A percentile compares a stretch with the other conserved stretches of the same genome.
Evolutionary conservation across 139 green algal genomes (phyloP).

Genomic region (Tetraselmis striata): DNA sequence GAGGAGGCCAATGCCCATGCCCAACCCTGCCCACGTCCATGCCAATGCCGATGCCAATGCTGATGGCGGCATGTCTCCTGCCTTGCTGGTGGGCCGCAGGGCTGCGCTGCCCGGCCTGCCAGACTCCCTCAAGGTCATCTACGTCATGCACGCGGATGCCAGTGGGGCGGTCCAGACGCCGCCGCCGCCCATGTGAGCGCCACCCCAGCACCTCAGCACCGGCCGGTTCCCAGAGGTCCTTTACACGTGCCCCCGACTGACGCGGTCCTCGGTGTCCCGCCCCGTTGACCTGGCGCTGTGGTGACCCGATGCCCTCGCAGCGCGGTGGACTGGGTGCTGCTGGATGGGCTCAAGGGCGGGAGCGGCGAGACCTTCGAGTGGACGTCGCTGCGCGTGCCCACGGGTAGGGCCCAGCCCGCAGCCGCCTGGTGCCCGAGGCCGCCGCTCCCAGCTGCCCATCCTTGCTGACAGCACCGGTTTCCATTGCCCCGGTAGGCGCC

Average conservation of each 20-base stretch:
- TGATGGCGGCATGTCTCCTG: too few species aligned
- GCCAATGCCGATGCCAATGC: too few species aligned
- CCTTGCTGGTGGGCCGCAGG: too few species aligned
- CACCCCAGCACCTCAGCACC: neutral
- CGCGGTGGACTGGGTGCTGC: slow-evolving; percentile 60
- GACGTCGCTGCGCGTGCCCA: slow-evolving; percentile 29
- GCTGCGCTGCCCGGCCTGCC: slow-evolving; percentile 26
- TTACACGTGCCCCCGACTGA: too few species aligned
- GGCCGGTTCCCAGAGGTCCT: neutral
- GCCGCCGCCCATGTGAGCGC: slow-evolving; percentile 20
- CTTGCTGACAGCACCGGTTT: too few species aligned
- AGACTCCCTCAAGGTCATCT: slow-evolving; percentile 41
- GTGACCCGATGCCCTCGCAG: slow-evolving; percentile 12
- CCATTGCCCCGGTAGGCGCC: neutral
- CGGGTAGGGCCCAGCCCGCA: too few species aligned
- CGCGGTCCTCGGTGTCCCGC: too few species aligned
- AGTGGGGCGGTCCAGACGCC: slow-evolving; percentile 46
- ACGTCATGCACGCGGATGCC: slow-evolving; percentile 57
- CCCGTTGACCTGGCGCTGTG: too few species aligned
- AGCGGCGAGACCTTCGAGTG: slow-evolving; percentile 61
- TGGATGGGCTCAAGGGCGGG: slow-evolving; percentile 69
- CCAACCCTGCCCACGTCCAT: neutral
- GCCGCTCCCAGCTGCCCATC: neutral
- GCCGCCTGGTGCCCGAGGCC: neutral
- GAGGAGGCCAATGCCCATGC: too few species aligned